Conservation (phyloP, 2,329 filamentous ascomycete genomes). For the Nemania sp. region DNA sequence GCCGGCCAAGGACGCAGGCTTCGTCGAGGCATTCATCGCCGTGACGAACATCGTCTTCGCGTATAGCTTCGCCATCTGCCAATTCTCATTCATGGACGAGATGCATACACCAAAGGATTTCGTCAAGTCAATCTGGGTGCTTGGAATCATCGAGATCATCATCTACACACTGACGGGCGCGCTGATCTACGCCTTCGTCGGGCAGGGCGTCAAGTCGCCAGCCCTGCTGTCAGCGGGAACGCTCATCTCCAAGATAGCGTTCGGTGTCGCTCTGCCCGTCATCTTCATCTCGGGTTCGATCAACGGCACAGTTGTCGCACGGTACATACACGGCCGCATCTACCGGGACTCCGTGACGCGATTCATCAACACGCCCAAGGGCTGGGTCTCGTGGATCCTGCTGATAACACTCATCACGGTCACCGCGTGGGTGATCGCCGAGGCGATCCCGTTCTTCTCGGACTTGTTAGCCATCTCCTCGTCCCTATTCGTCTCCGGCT, state of each 20-base stretch:
- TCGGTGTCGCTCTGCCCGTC: slow-evolving; percentile 65
- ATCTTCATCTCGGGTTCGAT: slow-evolving; percentile 69
- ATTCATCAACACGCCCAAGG: slow-evolving; percentile 43
- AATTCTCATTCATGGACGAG: slow-evolving; percentile 46
- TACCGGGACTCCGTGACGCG: slow-evolving; percentile 39
- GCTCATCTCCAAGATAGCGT: slow-evolving; percentile 62
- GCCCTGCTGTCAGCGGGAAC: slow-evolving; percentile 62
- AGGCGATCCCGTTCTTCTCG: slow-evolving; percentile 74
- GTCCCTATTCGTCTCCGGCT: slow-evolving; percentile 56
- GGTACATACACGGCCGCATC: slow-evolving; percentile 43
- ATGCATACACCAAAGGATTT: slow-evolving; percentile 48
- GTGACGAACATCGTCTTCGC: slow-evolving; percentile 67
- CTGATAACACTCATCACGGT: slow-evolving; percentile 64
- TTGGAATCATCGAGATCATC: slow-evolving; percentile 58
- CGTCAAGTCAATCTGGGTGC: slow-evolving; percentile 51
- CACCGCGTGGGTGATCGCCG: slow-evolving; percentile 71
- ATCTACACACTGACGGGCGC: slow-evolving; percentile 65
- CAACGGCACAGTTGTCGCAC: slow-evolving; percentile 59
- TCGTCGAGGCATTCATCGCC: slow-evolving; percentile 56
- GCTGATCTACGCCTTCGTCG: slow-evolving; percentile 66
- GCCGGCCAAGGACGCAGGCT: slow-evolving; percentile 42
- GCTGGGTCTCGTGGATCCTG: slow-evolving; percentile 56
- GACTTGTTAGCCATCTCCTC: slow-evolving; percentile 63
- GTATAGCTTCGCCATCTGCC: slow-evolving; percentile 52
- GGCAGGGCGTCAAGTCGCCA: slow-evolving; percentile 60